Conservation (phyloP, 75 land plant genomes). For the Pinus tabuliformis region DNA sequence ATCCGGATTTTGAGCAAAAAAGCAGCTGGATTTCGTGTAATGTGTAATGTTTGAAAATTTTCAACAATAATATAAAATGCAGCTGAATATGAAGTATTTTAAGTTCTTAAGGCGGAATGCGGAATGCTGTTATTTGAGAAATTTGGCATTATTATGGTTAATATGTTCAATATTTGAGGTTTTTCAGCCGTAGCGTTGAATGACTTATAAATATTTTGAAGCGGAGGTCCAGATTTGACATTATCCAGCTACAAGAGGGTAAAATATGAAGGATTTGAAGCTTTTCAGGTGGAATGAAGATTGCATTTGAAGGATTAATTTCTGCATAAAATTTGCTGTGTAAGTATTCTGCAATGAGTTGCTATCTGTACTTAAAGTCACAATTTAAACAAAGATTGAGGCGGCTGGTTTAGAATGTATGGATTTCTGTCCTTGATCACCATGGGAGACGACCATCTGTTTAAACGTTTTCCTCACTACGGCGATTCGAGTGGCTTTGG, state of each 20-base stretch:
- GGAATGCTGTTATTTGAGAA: too few species aligned
- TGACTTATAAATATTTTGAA: too few species aligned
- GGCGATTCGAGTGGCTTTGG: not conserved
- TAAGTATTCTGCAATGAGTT: too few species aligned
- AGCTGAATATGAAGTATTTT: not conserved
- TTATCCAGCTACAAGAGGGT: not conserved
- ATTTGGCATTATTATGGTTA: too few species aligned
- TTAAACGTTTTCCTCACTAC: not conserved
- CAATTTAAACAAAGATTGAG: not conserved
- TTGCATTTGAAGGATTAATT: not conserved
- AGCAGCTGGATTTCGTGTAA: not conserved
- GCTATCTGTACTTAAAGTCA: not conserved
- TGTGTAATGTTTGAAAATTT: not conserved
- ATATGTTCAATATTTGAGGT: too few species aligned
- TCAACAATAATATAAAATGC: not conserved
- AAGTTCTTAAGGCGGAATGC: not conserved
- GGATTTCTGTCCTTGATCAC: not conserved
- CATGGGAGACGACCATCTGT: not conserved
- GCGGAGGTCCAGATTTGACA: too few species aligned
- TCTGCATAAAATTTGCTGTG: too few species aligned
- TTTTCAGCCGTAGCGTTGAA: too few species aligned
- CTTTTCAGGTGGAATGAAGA: not conserved
- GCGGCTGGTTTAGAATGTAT: not conserved
- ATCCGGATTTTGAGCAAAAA: not conserved
- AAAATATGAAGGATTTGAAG: not conserved